Evolutionary conservation across 345 rosid species (phyloP), one percentile per base, ranked within the genome.

Genomic region (Noccaea caerulescens): DNA sequence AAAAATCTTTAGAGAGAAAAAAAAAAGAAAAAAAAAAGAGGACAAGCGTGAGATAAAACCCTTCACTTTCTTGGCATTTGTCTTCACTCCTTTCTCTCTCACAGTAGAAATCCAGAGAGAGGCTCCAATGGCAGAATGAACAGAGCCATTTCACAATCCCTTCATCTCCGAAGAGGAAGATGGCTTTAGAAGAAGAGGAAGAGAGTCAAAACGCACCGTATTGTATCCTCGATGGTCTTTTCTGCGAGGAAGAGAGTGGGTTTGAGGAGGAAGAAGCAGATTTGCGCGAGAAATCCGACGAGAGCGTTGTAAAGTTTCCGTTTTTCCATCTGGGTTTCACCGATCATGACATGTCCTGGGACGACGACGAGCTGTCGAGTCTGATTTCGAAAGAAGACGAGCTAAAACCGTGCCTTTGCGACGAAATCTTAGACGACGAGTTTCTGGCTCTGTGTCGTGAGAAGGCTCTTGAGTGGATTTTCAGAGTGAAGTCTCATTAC

Each of bases 381-480:
- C 69, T 93, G 68, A 63, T 88, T 41, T 82, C 84, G 9, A 85
- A 87, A 66, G 91, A 92, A 25, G 81, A 83, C 18, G 87, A 84
- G 61, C 76, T 84, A 65, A 82, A 66, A 43, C 75, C 77, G 10
- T 57, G 66, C 60, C 44, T 79, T 68, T 27, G 23, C 23, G 71
- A 63, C 33, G 12, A 8, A 63, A 60, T 69, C 63, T 78, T 80
- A 66, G 76, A 43, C 52, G 80, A 64, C 52, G 80, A 64, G 76
- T 71, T 70, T 58, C 68, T 76, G 9, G 55, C 45, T 20, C 0
- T 76, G 71, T 73, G 63, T 66, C 88, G 97, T 23, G 82, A 67
- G 43, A 86, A 87, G 66, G 90, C 96, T 61, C 70, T 93, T 32
- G 93, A 82, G 62, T 93, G 97, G 96, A 72, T 93, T 47, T 79